Conservation (phyloP, 208 protist genomes). For the Acanthamoeba lenticulata region DNA sequence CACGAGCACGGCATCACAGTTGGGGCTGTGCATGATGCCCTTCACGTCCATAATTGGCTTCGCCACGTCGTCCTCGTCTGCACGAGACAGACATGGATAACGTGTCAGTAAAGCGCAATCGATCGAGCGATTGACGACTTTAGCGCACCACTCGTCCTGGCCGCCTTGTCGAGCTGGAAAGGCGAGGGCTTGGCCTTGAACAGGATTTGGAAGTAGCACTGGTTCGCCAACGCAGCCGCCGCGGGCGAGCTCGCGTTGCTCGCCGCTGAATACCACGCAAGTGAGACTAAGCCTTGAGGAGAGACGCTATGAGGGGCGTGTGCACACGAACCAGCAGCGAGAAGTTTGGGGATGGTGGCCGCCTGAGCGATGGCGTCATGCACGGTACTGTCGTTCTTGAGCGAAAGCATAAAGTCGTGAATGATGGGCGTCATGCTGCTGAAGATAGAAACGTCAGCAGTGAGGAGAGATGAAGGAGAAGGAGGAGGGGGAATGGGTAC, state of each 20-base stretch:
- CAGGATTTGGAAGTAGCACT: constrained; percentile 52
- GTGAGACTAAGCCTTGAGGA: neutral
- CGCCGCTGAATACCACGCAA: neutral
- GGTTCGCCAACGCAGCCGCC: neutral
- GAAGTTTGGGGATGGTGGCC: constrained; percentile 4
- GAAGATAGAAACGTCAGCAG: neutral
- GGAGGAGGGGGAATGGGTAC: neutral
- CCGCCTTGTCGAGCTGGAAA: constrained; percentile 10
- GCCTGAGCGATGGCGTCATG: constrained; percentile 32
- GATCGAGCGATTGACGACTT: neutral
- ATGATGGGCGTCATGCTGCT: neutral
- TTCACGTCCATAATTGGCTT: constrained; percentile 64
- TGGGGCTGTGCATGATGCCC: constrained; percentile 58
- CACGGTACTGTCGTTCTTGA: constrained; percentile 41
- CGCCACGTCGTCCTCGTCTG: neutral
- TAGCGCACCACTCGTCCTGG: neutral
- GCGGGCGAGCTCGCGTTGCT: neutral
- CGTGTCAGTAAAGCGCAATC: neutral
- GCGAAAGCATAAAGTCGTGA: constrained; percentile 23
- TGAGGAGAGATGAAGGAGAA: neutral
- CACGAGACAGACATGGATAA: neutral
- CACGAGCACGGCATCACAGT: constrained; percentile 33
- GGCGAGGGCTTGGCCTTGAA: constrained; percentile 49
- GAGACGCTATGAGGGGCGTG: neutral
- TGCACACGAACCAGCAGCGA: neutral